Percentiles rank a stretch among this genome's conserved stretches.
Conservation (phyloP, 2,329 filamentous ascomycete genomes). For the Ophiostoma montium region DNA sequence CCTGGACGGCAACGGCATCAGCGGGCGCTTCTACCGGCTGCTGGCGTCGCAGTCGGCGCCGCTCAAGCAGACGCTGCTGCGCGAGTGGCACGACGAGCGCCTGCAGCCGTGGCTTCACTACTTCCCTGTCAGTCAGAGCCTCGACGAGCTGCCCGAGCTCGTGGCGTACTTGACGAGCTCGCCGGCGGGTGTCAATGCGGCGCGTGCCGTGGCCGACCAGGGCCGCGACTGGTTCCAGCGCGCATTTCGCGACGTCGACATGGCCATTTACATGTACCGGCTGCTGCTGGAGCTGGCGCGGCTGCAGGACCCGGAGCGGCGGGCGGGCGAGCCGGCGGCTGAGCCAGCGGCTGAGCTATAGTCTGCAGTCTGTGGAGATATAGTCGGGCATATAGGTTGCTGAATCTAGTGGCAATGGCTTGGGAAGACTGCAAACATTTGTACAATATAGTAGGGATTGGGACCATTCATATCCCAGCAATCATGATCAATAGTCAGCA, state of each 20-base stretch:
- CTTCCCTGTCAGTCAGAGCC: constrained; percentile 33
- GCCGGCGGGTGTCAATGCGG: constrained; percentile 15
- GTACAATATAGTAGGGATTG: too few species aligned
- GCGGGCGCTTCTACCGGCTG: constrained; percentile 36
- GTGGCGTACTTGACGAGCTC: constrained; percentile 29
- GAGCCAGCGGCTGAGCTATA: too few species aligned
- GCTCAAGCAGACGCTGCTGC: constrained; percentile 37
- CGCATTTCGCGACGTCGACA: constrained; percentile 4
- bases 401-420: too few species aligned
- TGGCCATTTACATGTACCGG: constrained; percentile 5
- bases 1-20: constrained; percentile 41
- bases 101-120: constrained; percentile 44
- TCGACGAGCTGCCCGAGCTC: constrained; percentile 38
- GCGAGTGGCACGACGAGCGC: constrained; percentile 45
- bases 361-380: too few species aligned
- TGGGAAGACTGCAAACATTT: too few species aligned
- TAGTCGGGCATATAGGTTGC: too few species aligned
- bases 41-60: constrained; percentile 32
- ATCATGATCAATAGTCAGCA: too few species aligned
- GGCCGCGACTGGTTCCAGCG: constrained; percentile 1
- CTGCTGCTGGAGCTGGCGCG: constrained; percentile 8
- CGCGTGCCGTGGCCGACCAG: constrained; percentile 2
- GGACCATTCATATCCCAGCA: too few species aligned
- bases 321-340: background rate
- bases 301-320: constrained; percentile 5